These are phyloP conservation scores for Pseudozyma flocculosa DNA, from an alignment of 1,284 basidiomycete species.

Conservation along the genomic window DNA sequence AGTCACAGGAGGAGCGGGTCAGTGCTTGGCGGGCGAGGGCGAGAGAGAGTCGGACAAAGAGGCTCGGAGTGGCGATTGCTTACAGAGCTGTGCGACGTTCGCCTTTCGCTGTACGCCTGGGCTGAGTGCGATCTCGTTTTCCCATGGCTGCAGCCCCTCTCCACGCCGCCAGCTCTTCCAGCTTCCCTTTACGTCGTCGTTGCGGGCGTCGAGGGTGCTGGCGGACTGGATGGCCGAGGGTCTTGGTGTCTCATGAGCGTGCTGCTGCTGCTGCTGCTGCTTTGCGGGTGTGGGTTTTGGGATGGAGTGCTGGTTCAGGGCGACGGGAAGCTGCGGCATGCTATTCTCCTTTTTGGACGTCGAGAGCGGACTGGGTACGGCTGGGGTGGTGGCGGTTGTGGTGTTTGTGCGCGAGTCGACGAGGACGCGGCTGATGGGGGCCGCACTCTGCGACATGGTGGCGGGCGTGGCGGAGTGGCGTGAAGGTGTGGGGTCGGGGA, in stretches of 20 bases:
- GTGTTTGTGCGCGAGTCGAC: background rate
- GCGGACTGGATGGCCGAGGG: background rate
- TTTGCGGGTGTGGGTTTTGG: no score
- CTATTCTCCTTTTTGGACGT: constrained; percentile 31
- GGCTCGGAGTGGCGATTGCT: constrained; percentile 1
- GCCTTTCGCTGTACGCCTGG: constrained; percentile 55
- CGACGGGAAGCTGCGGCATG: constrained; percentile 14
- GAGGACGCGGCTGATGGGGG: background rate
- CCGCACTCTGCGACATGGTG: background rate
- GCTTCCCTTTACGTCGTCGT: constrained; percentile 43
- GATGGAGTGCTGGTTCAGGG: no score
- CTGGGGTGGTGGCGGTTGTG: background rate
- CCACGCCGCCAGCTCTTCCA: constrained; percentile 44
- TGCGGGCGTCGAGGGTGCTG: constrained; percentile 14
- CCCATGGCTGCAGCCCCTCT: constrained; percentile 53
- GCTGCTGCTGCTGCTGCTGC: no score
- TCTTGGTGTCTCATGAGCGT: constrained; percentile 8
- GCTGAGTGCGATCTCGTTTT: constrained; percentile 46
- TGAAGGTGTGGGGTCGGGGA: no score
- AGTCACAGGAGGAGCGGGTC: constrained; percentile 1
- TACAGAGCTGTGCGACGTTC: constrained; percentile 54
- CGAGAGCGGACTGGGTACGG: constrained; percentile 18
- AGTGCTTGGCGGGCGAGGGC: background rate
- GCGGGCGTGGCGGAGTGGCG: background rate
- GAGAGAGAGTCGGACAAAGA: no score